Evolutionary conservation across 805 yeast species (phyloP).

Genomic region (Starmerella scarabaei): DNA sequence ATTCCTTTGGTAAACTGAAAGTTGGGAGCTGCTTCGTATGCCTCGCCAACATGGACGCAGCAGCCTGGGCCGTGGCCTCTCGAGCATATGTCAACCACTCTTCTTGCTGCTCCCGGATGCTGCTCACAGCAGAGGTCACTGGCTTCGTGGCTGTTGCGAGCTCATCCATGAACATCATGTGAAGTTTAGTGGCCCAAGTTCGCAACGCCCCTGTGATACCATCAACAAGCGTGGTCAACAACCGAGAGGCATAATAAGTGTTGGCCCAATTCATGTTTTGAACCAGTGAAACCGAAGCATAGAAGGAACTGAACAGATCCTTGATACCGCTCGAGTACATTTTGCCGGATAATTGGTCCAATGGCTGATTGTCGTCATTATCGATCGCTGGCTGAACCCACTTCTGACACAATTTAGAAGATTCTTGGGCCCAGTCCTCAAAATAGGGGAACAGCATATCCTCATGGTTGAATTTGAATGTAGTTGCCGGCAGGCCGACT

Average conservation of each 20-base stretch:
- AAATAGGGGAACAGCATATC: conserved; percentile 39
- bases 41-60: conserved; percentile 17
- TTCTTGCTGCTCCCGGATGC: conserved; percentile 20
- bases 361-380: conserved; percentile 44
- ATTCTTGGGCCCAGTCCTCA: conserved; percentile 31
- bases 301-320: conserved; percentile 53
- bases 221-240: conserved; percentile 48
- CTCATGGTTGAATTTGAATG: conserved; percentile 47
- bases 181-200: conserved; percentile 33
- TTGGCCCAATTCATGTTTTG: conserved; percentile 53
- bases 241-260: conserved; percentile 45
- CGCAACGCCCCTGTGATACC: conserved; percentile 50
- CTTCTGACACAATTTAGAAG: conserved; percentile 34
- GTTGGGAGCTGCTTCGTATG: conserved; percentile 22
- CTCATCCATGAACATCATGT: conserved; percentile 15
- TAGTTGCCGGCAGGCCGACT: conserved; percentile 29
- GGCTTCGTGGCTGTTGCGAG: neutral
- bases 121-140: neutral
- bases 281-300: conserved; percentile 45
- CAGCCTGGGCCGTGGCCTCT: conserved; percentile 25
- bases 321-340: conserved; percentile 46
- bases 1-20: conserved; percentile 46
- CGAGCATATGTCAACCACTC: conserved; percentile 29
- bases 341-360: conserved; percentile 31
- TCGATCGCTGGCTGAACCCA: conserved; percentile 44